A percentile compares a stretch with the other conserved stretches of the same genome.
Evolutionary conservation across 192 early-diverging fungal genomes (phyloP).

Genomic region (Phycomyces blakesleeanus): DNA sequence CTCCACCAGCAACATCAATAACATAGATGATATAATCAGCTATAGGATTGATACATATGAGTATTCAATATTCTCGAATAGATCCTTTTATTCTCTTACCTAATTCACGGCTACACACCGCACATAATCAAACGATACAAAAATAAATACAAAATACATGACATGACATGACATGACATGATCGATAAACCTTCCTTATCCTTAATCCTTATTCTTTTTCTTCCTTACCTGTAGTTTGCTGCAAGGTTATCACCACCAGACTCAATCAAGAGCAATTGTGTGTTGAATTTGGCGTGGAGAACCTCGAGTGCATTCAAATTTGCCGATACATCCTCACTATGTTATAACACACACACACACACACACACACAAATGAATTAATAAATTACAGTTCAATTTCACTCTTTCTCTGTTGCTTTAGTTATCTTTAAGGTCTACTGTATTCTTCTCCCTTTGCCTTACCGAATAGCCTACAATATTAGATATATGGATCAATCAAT

Average conservation of each 20-base stretch:
- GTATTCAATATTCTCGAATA: neutral
- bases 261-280: conserved; percentile 85
- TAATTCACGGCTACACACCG: conserved; percentile 33
- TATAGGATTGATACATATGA: conserved; percentile 12
- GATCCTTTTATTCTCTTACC: conserved; percentile 16
- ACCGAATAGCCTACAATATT: conserved; percentile 32
- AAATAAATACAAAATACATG: too few relatives aligned
- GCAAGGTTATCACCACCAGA: conserved; percentile 93
- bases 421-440: too few relatives aligned
- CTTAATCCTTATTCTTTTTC: too few relatives aligned
- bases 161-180: neutral
- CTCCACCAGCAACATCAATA: conserved; percentile 95
- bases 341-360: neutral
- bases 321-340: conserved; percentile 93
- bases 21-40: conserved; percentile 97
- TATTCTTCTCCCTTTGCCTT: too few relatives aligned
- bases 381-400: too few relatives aligned
- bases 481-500: conserved; percentile 4
- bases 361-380: too few relatives aligned
- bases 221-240: conserved; percentile 74
- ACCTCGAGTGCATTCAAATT: conserved; percentile 87
- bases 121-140: neutral
- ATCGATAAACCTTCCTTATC: neutral
- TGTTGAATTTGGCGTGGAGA: conserved; percentile 81
- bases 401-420: too few relatives aligned